Evolutionary conservation across 495 filamentous ascomycete genomes (phyloP).

Genomic region (Cercophora newfieldiana): DNA sequence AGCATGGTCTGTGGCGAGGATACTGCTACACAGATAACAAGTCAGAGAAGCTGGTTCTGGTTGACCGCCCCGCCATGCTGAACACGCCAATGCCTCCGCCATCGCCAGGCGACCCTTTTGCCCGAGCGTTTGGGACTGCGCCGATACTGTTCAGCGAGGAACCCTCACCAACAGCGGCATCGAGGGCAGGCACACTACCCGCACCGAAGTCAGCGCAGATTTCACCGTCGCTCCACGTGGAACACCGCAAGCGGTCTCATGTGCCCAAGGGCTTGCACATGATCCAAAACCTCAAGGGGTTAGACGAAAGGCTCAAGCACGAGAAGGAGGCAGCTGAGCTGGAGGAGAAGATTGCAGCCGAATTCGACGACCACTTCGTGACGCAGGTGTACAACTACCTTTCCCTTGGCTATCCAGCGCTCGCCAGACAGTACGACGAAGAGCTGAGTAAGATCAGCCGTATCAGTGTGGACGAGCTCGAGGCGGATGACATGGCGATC

Average conservation of each 20-base stretch:
- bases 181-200: conserved; percentile 16
- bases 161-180: conserved; percentile 16
- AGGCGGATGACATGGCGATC: conserved; percentile 67
- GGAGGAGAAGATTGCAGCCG: conserved; percentile 57
- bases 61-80: conserved; percentile 39
- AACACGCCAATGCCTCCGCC: conserved; percentile 37
- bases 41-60: conserved; percentile 39
- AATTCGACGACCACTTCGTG: conserved; percentile 81
- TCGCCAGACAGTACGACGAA: conserved; percentile 76
- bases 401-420: conserved; percentile 82
- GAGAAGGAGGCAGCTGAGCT: conserved; percentile 50
- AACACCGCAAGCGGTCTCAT: conserved; percentile 32
- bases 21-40: conserved; percentile 51
- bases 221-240: conserved; percentile 19
- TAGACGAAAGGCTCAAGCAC: conserved; percentile 50
- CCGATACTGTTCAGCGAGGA: conserved; percentile 31
- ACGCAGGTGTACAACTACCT: conserved; percentile 97
- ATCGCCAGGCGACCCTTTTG: conserved; percentile 39
- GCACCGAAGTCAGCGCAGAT: conserved; percentile 12
- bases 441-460: conserved; percentile 78
- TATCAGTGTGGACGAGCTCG: conserved; percentile 63
- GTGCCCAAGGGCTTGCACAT: conserved; percentile 46
- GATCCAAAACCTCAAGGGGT: conserved; percentile 46
- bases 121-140: conserved; percentile 34
- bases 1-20: conserved; percentile 68